A percentile compares a stretch with the other conserved stretches of the same genome.
Evolutionary conservation across 2,329 filamentous ascomycete species (phyloP).

Genomic region (Trichoderma sp.): DNA sequence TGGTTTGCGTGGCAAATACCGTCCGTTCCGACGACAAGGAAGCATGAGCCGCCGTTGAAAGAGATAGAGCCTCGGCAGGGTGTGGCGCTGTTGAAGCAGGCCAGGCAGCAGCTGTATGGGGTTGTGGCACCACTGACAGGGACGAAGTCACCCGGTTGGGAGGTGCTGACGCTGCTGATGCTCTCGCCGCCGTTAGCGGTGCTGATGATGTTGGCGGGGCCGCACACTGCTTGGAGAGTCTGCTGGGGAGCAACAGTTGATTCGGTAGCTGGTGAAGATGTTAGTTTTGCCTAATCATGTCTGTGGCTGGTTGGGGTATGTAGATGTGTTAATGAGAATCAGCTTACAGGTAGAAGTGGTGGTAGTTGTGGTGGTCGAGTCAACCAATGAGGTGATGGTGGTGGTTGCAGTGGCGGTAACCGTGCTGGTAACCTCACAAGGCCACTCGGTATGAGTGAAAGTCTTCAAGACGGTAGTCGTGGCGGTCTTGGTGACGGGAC

Average conservation of each 20-base stretch:
- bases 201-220: not conserved
- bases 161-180: not conserved
- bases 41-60: constrained; percentile 28
- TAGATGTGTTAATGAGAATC: not conserved
- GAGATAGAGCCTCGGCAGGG: not conserved
- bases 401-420: not conserved
- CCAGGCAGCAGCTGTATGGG: not conserved
- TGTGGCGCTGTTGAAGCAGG: not conserved
- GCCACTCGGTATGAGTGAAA: constrained; percentile 4
- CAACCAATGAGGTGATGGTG: not conserved
- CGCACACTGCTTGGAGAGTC: constrained; percentile 12
- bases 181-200: not conserved
- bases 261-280: not conserved
- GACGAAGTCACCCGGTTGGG: not conserved
- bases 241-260: not conserved
- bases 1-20: constrained; percentile 9
- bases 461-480: constrained; percentile 1
- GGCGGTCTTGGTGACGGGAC: not conserved
- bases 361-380: not conserved
- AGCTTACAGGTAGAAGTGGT: constrained; percentile 1
- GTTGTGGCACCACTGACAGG: not conserved
- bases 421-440: constrained; percentile 10
- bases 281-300: not conserved
- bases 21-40: not conserved
- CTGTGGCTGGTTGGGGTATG: not conserved